Evolutionary conservation across 352 stramenopile species (phyloP), one percentile per base, ranked within the genome.

Genomic region (Phytophthora fragariae): DNA sequence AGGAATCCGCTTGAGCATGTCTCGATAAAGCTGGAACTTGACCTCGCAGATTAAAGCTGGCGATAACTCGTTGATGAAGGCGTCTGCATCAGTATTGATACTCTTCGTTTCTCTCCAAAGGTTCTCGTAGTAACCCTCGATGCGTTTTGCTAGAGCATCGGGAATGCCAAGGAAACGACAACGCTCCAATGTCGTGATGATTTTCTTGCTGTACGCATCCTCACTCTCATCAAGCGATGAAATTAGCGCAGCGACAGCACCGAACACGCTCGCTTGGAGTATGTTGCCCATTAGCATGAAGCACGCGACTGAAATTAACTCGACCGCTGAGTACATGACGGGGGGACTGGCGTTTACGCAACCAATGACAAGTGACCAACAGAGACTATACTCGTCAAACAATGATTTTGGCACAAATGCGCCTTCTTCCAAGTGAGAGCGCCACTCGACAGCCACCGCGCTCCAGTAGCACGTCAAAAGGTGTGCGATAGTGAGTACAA

Each of bases 51-150:
- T 86, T 24, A 94, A 69, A 12, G 86, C 84, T 0, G 84, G 84
- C 3, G 84, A 92, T 11, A 94, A 57, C 52, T 94, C 85, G 63
- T 89, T 92, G 72, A 92, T 94, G 57, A 94, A 94, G 8, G 83
- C 65, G 68, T 94, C 85, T 21, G 80, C 83, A 31, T 92, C 84
- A 8, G 73, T 65, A 35, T 76, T 90, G 19, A 90, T 58, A 31
- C 81, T 91, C 50, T 89, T 88, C 3, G 82, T 92, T 47, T 92
- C 83, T 8, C 84, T 79, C 63, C 88, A 92, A 2, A 92, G 47
- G 52, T 91, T 85, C 59, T 92, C 83, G 49, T 91, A 91, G 65
- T 88, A 91, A 4, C 75, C 79, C 27, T 76, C 80, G 50, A 92
- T 91, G 24, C 85, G 82, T 10, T 76, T 77, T 1, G 77, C 67